Evolutionary conservation across 179 eudicot genomes (phyloP), one percentile per base, ranked within the genome.

Genomic region (Patellifolia procumbens): DNA sequence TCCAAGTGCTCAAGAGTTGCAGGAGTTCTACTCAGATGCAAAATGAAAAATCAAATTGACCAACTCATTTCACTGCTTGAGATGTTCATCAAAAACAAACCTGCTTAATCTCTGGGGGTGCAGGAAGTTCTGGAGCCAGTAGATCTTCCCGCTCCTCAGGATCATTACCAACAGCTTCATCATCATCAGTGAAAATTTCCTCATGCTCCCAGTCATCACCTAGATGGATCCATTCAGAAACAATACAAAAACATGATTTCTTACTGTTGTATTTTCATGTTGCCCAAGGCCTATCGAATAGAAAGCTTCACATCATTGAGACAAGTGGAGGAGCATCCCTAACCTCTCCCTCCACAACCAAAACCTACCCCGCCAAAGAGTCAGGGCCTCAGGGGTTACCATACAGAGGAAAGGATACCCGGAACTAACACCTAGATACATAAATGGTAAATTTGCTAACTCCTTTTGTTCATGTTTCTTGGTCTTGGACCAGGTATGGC

Each of bases 201-300:
- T 95, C 99, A 71, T 95, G 97, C 83, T 95, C 99, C 99, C 99
- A 95, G 73, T 95, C 99, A 86, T 95, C 99, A 74, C 98, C 98
- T 94, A 76, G 74, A 61, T 62, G 64, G 39, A 35, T 37, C 60
- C 68, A 56, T 16, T 61, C 24, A 76, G 24, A 71, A 72, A 37
- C 65, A 48, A 35, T 28, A 56, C 53, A 72, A 55, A 74, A 58
- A 72, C 34, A 72, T 48, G 26, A 31, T 68, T 28, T 16, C 5
- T 48, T 29, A 15, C 16, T 28, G 39, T 5, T 46, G 24, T 2
- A 24, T 66, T 42, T n/a, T 42, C 52, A 39, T n/a, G n/a, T n/a
- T n/a, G n/a, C n/a, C n/a, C n/a, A n/a, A n/a, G n/a, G n/a, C n/a
- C n/a, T n/a, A n/a, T n/a, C n/a, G n/a, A n/a, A n/a, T n/a, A n/a